Conservation (phyloP, 129 eudicot genomes). For the Tagetes patula region DNA sequence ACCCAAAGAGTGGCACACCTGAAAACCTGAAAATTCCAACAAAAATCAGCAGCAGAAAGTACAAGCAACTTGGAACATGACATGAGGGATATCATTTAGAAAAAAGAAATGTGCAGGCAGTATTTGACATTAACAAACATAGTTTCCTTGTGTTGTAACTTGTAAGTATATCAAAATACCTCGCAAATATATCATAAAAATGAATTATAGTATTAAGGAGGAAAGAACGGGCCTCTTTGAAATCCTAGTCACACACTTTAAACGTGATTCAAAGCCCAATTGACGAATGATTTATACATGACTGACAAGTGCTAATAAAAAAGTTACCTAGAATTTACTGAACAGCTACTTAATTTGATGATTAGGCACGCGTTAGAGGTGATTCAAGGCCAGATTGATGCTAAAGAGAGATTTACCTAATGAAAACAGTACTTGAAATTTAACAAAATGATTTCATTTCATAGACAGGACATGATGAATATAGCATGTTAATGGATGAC, state of each 20-base stretch:
- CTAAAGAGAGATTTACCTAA: background rate
- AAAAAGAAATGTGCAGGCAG: no score
- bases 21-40: conserved; percentile 32
- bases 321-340: background rate
- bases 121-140: no score
- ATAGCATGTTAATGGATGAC: background rate
- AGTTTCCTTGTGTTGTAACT: background rate
- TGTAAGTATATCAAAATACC: background rate
- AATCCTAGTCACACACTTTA: background rate
- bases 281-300: background rate
- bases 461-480: background rate
- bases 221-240: background rate
- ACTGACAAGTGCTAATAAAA: background rate
- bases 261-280: background rate
- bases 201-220: background rate
- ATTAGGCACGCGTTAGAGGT: no score
- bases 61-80: no score
- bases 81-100: no score
- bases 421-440: background rate
- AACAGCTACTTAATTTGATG: background rate
- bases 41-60: no score
- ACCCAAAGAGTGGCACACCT: conserved; percentile 73
- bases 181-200: background rate
- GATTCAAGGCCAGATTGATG: background rate
- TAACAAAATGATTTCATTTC: background rate